Evolutionary conservation across 2,329 filamentous ascomycete genomes (phyloP).

Genomic region (Aspergillus jensenii): DNA sequence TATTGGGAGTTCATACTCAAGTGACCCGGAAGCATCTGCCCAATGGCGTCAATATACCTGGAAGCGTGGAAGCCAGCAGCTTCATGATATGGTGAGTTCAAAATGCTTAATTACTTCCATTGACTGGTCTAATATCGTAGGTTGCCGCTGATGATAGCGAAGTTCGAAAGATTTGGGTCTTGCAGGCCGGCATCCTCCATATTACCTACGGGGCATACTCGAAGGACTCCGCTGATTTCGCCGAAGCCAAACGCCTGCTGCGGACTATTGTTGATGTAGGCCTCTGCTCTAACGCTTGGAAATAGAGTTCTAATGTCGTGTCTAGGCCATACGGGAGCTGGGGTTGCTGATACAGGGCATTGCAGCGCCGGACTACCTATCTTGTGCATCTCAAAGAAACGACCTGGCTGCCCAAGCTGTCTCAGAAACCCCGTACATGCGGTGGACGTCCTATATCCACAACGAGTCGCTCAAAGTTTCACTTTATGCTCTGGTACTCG

Average conservation of each 20-base stretch:
- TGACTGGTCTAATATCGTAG: not conserved
- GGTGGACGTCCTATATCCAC: not conserved
- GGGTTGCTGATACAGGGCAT: slow-evolving; percentile 2
- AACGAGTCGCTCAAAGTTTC: not conserved
- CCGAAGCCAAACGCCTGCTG: not conserved
- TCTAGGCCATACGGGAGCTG: not conserved
- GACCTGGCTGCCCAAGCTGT: slow-evolving; percentile 23
- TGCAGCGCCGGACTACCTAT: not conserved
- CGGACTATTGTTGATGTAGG: not conserved
- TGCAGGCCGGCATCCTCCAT: not conserved
- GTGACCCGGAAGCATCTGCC: no score
- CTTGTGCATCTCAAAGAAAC: not conserved
- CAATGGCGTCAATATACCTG: not conserved
- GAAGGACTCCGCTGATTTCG: not conserved
- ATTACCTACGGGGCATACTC: not conserved
- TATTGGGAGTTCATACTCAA: not conserved
- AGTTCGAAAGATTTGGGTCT: not conserved
- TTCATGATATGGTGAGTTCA: not conserved
- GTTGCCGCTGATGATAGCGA: not conserved
- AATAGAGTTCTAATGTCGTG: not conserved
- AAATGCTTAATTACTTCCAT: not conserved
- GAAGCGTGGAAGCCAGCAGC: not conserved
- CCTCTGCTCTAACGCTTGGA: not conserved
- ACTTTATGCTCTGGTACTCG: not conserved
- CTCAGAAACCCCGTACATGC: not conserved